Conservation (phyloP, 805 yeast genomes). For the Henningerozyma blattae region DNA sequence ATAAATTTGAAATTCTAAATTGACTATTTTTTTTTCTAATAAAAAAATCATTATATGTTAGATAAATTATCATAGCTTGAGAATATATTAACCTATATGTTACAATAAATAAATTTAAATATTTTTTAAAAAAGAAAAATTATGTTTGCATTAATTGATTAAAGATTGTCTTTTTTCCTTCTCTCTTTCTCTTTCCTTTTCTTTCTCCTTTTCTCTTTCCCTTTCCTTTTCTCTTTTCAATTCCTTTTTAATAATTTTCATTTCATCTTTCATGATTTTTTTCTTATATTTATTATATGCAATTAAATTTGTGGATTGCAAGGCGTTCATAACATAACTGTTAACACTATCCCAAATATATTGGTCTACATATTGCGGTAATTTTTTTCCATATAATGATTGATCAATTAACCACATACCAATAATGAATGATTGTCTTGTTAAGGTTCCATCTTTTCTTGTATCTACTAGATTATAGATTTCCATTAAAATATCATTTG, state of each 20-base stretch:
- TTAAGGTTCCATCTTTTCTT: slow-evolving; percentile 60
- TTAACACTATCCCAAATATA: slow-evolving; percentile 76
- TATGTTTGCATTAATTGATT: no score
- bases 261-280: slow-evolving; percentile 15
- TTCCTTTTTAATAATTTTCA: slow-evolving; percentile 20
- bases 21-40: no score
- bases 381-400: slow-evolving; percentile 82
- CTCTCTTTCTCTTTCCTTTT: neutral
- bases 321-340: slow-evolving; percentile 9
- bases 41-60: no score
- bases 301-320: slow-evolving; percentile 5
- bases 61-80: no score
- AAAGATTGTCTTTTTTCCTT: neutral
- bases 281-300: slow-evolving; percentile 12
- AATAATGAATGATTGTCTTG: slow-evolving; percentile 74
- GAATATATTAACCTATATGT: no score
- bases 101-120: no score
- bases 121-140: no score
- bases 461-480: slow-evolving; percentile 66
- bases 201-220: neutral
- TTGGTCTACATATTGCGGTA: slow-evolving; percentile 58
- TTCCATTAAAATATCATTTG: slow-evolving; percentile 44
- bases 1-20: no score
- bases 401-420: slow-evolving; percentile 98
- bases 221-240: slow-evolving; percentile 10